Conservation (phyloP, 176 grass and related monocot genomes). For the Pontederia crassipes region DNA sequence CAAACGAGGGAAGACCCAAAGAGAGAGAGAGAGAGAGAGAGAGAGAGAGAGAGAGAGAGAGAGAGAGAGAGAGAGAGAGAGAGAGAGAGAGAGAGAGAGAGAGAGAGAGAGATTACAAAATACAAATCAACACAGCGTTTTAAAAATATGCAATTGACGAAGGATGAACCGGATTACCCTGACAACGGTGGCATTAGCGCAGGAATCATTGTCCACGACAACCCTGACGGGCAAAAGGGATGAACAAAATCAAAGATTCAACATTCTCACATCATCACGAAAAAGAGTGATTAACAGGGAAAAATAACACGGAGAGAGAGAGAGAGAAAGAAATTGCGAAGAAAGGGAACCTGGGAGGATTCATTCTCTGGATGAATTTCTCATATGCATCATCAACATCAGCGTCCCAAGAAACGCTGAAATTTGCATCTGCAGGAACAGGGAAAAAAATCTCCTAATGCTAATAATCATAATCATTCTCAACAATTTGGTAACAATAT, state of each 20-base stretch:
- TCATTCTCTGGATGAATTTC: conserved; percentile 95
- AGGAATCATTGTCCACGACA: conserved; percentile 59
- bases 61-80: neutral
- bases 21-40: neutral
- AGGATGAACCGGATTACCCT: conserved; percentile 26
- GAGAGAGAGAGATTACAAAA: neutral
- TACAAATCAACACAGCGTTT: neutral
- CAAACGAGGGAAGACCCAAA: neutral
- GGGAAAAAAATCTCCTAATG: neutral
- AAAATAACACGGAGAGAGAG: neutral
- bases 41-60: neutral
- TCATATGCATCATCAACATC: conserved; percentile 61
- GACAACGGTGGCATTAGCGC: conserved; percentile 64
- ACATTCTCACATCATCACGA: neutral
- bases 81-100: neutral
- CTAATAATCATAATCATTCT: neutral
- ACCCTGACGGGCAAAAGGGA: conserved; percentile 37
- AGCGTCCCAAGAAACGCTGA: conserved; percentile 45
- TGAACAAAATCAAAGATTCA: neutral
- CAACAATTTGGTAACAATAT: no score
- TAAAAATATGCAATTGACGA: neutral
- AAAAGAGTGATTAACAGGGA: neutral
- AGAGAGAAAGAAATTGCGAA: neutral
- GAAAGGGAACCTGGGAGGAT: conserved; percentile 64
- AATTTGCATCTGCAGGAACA: conserved; percentile 34